Evolutionary conservation across 441 rosid species (phyloP).

Genomic region (Biscutella laevigata): DNA sequence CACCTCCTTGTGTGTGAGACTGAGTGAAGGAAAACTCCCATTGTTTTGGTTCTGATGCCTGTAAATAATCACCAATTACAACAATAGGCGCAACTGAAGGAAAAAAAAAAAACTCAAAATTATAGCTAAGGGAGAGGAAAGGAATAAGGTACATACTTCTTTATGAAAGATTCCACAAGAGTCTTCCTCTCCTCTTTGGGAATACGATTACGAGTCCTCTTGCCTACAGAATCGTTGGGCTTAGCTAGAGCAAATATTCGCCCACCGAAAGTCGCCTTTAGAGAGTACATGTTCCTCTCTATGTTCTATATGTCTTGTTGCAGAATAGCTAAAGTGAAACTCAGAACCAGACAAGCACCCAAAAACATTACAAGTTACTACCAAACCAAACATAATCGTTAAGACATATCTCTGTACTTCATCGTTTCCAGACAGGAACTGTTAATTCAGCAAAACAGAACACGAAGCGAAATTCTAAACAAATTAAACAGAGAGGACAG

Average conservation of each 20-base stretch:
- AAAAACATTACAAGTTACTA: conserved; percentile 9
- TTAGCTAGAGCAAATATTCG: conserved; percentile 72
- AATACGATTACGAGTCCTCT: conserved; percentile 67
- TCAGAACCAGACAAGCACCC: conserved; percentile 23
- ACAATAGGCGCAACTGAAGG: no score
- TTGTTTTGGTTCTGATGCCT: conserved; percentile 67
- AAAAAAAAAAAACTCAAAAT: neutral
- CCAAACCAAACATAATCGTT: neutral
- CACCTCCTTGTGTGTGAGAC: conserved; percentile 85
- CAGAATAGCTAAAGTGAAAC: neutral
- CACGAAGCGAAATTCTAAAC: neutral
- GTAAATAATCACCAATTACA: conserved; percentile 23
- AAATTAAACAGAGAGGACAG: no score
- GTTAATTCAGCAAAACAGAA: neutral
- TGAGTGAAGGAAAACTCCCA: conserved; percentile 85
- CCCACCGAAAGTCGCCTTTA: conserved; percentile 63
- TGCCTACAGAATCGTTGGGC: conserved; percentile 58
- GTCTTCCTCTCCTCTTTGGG: conserved; percentile 88
- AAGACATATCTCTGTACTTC: no score
- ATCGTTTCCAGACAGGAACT: neutral
- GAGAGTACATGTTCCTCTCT: conserved; percentile 50
- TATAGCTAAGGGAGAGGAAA: neutral
- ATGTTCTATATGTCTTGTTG: conserved; percentile 3
- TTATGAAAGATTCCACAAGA: conserved; percentile 68
- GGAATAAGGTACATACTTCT: conserved; percentile 42